Percentiles rank a stretch among this genome's conserved stretches.
Evolutionary conservation across 2,329 filamentous ascomycete species (phyloP).

Genomic region (Daldinia eschscholtzii): DNA sequence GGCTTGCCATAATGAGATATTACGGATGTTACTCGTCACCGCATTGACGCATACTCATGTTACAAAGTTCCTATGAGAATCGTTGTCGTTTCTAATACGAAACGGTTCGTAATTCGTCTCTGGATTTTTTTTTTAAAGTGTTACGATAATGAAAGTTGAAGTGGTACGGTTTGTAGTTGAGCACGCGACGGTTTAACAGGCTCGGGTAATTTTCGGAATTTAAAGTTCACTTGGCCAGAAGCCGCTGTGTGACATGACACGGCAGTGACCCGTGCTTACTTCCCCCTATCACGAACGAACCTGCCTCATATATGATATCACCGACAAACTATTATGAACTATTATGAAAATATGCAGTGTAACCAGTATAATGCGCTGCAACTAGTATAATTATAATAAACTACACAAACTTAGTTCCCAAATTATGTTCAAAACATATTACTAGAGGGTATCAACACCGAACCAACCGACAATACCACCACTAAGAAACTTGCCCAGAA

Average conservation of each 20-base stretch:
- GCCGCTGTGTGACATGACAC: constrained; percentile 6
- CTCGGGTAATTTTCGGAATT: constrained; percentile 3
- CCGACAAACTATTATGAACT: not conserved
- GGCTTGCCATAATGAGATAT: constrained; percentile 37
- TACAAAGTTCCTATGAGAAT: constrained; percentile 7
- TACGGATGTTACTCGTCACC: not conserved
- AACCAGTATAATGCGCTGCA: not conserved
- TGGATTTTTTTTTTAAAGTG: not conserved
- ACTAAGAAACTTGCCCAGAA: constrained; percentile 54
- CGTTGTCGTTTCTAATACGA: not conserved
- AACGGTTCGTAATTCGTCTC: constrained; percentile 7
- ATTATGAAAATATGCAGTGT: not conserved
- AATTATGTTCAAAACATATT: constrained; percentile 36
- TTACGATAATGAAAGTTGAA: constrained; percentile 7
- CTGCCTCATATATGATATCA: not conserved
- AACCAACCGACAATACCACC: constrained; percentile 48
- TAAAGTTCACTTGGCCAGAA: not conserved
- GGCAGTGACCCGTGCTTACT: not conserved
- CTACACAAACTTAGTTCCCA: not conserved
- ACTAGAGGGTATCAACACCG: constrained; percentile 50
- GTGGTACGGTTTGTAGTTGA: not conserved
- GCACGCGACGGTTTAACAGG: constrained; percentile 6
- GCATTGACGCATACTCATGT: constrained; percentile 17
- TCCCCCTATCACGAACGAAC: not conserved
- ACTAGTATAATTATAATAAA: not conserved